These are phyloP conservation scores for Tetrapisispora iriomotensis DNA, from an alignment of 805 yeast genomes.

Conservation along the genomic window DNA sequence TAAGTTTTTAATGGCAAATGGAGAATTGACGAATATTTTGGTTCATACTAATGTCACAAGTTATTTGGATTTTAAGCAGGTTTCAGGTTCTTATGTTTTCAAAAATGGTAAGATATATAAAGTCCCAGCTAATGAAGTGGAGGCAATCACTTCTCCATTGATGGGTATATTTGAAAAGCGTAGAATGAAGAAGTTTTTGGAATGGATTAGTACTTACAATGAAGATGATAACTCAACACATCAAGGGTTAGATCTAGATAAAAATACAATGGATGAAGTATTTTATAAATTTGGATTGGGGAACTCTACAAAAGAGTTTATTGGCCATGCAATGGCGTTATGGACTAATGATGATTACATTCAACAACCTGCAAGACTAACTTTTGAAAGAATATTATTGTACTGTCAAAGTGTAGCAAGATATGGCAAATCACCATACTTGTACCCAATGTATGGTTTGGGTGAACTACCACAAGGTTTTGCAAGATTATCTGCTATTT, in stretches of 20 bases:
- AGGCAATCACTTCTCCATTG: slow-evolving; percentile 82
- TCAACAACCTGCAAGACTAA: slow-evolving; percentile 82
- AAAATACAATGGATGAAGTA: slow-evolving; percentile 83
- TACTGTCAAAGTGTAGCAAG: slow-evolving; percentile 87
- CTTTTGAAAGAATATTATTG: slow-evolving; percentile 74
- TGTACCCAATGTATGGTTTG: slow-evolving; percentile 90
- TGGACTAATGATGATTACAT: slow-evolving; percentile 90
- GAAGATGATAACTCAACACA: slow-evolving; percentile 76
- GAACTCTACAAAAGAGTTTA: slow-evolving; percentile 86
- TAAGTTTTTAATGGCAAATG: slow-evolving; percentile 93
- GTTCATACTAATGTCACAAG: slow-evolving; percentile 94
- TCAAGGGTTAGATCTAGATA: slow-evolving; percentile 77
- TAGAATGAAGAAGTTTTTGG: slow-evolving; percentile 85
- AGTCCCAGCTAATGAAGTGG: slow-evolving; percentile 86
- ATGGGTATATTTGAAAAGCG: slow-evolving; percentile 96
- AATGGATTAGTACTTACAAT: slow-evolving; percentile 71
- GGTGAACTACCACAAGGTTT: slow-evolving; percentile 99
- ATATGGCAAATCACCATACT: slow-evolving; percentile 93
- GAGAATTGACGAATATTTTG: slow-evolving; percentile 90
- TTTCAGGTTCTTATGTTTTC: slow-evolving; percentile 88
- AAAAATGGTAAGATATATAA: slow-evolving; percentile 81
- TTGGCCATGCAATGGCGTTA: slow-evolving; percentile 98
- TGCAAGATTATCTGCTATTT: slow-evolving; percentile 91
- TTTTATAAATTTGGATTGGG: slow-evolving; percentile 85
- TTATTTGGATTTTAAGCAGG: slow-evolving; percentile 92